phyloP scores from a whole-genome alignment of 192 early-diverging fungal species.

The Gigaspora rosea region DNA sequence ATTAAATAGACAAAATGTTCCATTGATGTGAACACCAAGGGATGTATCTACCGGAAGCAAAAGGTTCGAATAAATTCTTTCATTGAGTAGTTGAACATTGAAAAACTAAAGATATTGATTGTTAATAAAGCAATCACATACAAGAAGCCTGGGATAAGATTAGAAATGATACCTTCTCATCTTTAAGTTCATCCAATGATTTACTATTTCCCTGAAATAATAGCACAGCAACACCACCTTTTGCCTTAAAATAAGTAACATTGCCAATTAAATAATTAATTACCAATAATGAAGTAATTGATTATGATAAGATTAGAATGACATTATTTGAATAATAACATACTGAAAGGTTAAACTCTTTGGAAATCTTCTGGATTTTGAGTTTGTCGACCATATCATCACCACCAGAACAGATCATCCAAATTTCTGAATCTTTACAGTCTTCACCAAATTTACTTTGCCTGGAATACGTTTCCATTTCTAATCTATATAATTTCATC shows the following conservation, averaged over 20 bases:
- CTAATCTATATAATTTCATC: not conserved
- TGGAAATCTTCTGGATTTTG: too few relatives aligned
- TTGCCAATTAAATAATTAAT: too few relatives aligned
- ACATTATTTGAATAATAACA: not conserved
- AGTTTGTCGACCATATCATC: too few relatives aligned
- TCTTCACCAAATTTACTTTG: too few relatives aligned
- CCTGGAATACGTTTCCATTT: not conserved
- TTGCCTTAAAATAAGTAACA: not conserved
- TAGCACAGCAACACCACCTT: not conserved
- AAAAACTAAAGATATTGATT: too few relatives aligned
- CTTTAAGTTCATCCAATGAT: too few relatives aligned
- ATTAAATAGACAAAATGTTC: conserved; percentile 38
- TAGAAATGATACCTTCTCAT: too few relatives aligned
- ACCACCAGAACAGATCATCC: too few relatives aligned
- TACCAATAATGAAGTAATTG: not conserved
- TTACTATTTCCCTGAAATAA: not conserved
- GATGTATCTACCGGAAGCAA: conserved; percentile 35
- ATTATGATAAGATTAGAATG: too few relatives aligned
- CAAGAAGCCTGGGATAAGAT: not conserved
- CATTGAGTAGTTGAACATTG: not conserved
- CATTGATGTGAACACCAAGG: conserved; percentile 42
- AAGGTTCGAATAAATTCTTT: conserved; percentile 37
- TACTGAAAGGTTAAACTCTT: too few relatives aligned
- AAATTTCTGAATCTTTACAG: too few relatives aligned
- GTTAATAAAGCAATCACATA: too few relatives aligned